phyloP scores from a whole-genome alignment of 2,329 filamentous ascomycete genomes.

The Huntiella omanensis region DNA sequence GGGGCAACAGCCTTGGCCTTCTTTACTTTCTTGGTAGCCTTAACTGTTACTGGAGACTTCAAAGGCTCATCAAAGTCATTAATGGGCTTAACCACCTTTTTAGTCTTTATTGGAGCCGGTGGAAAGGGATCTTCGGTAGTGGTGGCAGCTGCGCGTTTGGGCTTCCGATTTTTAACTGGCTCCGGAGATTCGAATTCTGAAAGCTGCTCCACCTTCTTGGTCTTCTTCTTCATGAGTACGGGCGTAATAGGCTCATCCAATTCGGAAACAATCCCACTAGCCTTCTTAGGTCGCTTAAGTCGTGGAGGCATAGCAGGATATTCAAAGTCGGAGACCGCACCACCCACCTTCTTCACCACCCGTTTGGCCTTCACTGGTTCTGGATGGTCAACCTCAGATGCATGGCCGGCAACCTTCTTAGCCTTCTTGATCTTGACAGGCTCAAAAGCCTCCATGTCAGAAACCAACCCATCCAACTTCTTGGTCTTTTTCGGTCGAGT shows the following conservation, averaged over 20 bases:
- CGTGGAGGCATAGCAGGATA: not conserved
- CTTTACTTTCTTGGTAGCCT: slow-evolving; percentile 1
- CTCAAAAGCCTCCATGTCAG: not conserved
- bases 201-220: not conserved
- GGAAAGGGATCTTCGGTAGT: too few species aligned
- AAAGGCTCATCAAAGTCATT: not conserved
- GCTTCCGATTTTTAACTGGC: not conserved
- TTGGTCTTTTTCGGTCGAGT: not conserved
- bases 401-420: not conserved
- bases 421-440: slow-evolving; percentile 1
- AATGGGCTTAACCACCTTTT: not conserved
- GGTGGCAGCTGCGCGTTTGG: not conserved
- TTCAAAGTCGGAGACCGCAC: not conserved
- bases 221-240: not conserved
- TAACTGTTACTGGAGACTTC: not conserved
- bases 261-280: not conserved
- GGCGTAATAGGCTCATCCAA: not conserved
- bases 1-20: slow-evolving; percentile 9
- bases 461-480: not conserved
- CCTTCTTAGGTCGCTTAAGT: slow-evolving; percentile 2
- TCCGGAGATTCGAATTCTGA: not conserved
- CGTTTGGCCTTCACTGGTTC: slow-evolving; percentile 6
- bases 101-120: slow-evolving; percentile 9
- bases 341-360: not conserved
- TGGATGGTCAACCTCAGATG: slow-evolving; percentile 7